A percentile compares a stretch with the other conserved stretches of the same genome.
These are phyloP conservation scores for Nidularia pulvinata DNA, from an alignment of 768 basidiomycete species.

Conservation along the genomic window DNA sequence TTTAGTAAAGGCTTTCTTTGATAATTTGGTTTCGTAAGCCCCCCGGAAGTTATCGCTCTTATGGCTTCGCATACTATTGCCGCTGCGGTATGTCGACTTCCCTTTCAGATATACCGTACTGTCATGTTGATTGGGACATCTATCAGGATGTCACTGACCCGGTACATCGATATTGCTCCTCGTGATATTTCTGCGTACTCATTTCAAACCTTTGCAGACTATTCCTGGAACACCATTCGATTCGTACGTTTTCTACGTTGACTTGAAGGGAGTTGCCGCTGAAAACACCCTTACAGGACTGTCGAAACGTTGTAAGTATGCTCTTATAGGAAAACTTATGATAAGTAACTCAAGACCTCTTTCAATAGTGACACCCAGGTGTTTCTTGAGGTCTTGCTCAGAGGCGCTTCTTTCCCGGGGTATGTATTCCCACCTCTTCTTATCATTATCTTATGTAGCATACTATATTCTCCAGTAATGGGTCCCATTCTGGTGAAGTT, in stretches of 20 bases:
- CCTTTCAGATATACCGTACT: not conserved
- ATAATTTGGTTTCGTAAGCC: not conserved
- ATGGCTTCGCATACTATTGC: constrained; percentile 21
- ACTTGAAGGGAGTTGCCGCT: not conserved
- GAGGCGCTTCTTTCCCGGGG: constrained; percentile 9
- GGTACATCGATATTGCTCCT: too few relatives aligned
- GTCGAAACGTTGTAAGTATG: not conserved
- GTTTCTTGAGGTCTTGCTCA: constrained; percentile 29
- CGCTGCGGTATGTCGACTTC: constrained; percentile 9
- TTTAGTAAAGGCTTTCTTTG: not conserved
- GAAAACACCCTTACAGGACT: not conserved
- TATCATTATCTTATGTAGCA: not conserved
- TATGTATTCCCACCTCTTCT: not conserved
- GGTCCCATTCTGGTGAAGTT: constrained; percentile 24
- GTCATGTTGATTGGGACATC: not conserved
- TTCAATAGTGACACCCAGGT: constrained; percentile 23
- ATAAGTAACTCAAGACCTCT: not conserved
- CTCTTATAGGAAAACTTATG: not conserved
- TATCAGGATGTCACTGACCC: constrained; percentile 19
- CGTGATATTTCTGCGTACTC: not conserved
- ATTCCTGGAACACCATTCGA: constrained; percentile 34
- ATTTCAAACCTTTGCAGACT: constrained; percentile 1
- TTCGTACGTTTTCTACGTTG: constrained; percentile 7
- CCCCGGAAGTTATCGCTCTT: constrained; percentile 17
- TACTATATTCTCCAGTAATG: constrained; percentile 3